A percentile compares a stretch with the other conserved stretches of the same genome.
phyloP scores from a whole-genome alignment of 192 early-diverging fungal species.

The Glomus cerebriforme region DNA sequence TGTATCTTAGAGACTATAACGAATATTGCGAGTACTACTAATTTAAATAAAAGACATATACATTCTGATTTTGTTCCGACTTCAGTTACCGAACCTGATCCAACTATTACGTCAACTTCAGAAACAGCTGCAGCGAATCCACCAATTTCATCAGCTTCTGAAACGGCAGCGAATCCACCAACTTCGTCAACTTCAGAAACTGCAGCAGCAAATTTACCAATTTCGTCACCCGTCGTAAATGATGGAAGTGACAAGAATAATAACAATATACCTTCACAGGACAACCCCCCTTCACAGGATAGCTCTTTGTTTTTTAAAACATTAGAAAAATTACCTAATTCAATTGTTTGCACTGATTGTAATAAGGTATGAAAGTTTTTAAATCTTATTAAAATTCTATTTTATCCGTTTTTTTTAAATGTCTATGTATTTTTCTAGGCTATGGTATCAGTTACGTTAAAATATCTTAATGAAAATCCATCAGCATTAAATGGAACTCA shows the following conservation, averaged over 20 bases:
- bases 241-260: background rate
- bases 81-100: too few species aligned
- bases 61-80: too few species aligned
- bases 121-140: too few species aligned
- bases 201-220: background rate
- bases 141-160: too few species aligned
- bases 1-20: background rate
- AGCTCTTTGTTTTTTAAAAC: background rate
- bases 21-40: background rate
- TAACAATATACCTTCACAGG: background rate
- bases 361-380: background rate
- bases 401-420: background rate
- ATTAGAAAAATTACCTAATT: background rate
- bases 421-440: background rate
- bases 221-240: background rate
- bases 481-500: background rate
- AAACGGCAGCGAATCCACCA: too few species aligned
- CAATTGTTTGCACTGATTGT: background rate
- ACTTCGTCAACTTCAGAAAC: too few species aligned
- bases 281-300: background rate
- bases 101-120: too few species aligned
- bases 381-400: background rate
- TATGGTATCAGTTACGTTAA: background rate
- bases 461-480: constrained; percentile 1
- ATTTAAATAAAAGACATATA: background rate